Conservation (phyloP, 805 yeast genomes). For the Barnettozyma californica region DNA sequence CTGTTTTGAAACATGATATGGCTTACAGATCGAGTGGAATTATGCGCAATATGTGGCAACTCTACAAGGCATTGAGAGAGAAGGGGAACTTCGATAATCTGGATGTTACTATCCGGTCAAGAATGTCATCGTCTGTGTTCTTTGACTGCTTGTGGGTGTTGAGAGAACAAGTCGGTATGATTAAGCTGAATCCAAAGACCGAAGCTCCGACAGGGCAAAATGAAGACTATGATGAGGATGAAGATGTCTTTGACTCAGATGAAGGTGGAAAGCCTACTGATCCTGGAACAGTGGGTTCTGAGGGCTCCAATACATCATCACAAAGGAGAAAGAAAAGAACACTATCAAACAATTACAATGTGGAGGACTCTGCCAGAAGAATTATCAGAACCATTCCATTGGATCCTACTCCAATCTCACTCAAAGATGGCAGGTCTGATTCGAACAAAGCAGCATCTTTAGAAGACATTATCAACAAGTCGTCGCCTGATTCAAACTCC, state of each 20-base stretch:
- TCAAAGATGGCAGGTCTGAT: conserved; percentile 16
- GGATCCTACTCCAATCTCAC: conserved; percentile 70
- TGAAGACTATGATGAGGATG: conserved; percentile 23
- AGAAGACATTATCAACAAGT: conserved; percentile 17
- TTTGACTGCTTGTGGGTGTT: conserved; percentile 85
- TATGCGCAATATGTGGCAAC: conserved; percentile 90
- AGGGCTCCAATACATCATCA: conserved; percentile 30
- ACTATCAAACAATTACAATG: conserved; percentile 50
- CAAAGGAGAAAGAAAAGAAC: conserved; percentile 37
- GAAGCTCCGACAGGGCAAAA: conserved; percentile 16
- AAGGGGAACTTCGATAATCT: conserved; percentile 33
- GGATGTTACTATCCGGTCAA: conserved; percentile 58
- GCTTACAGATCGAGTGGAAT: conserved; percentile 91
- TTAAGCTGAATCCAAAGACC: conserved; percentile 40
- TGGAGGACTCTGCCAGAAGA: conserved; percentile 67
- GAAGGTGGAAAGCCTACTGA: conserved; percentile 19
- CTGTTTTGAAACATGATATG: conserved; percentile 86
- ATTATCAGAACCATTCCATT: conserved; percentile 75
- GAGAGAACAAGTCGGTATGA: conserved; percentile 85
- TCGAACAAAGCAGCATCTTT: conserved; percentile 12
- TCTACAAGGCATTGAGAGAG: conserved; percentile 64
- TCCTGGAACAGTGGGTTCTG: conserved; percentile 31
- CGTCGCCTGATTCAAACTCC: conserved; percentile 15
- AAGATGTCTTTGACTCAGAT: conserved; percentile 11
- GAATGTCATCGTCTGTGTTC: conserved; percentile 90